Conservation (phyloP, 768 basidiomycete genomes). For the Suillus spraguei region DNA sequence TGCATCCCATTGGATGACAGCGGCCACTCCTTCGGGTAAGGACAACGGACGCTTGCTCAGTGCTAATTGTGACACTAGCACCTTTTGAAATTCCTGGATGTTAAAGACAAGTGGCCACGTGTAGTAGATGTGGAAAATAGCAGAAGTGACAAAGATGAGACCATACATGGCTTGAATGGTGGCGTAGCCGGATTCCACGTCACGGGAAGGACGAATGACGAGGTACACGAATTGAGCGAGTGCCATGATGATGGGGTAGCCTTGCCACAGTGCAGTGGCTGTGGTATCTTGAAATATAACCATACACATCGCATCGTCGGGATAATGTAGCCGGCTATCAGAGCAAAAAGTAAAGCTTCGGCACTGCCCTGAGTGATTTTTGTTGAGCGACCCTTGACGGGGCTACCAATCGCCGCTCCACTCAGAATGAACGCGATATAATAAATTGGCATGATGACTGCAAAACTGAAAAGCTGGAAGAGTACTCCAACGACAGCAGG, state of each 20-base stretch:
- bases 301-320: conserved; percentile 48
- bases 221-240: conserved; percentile 43
- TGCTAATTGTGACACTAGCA: conserved; percentile 20
- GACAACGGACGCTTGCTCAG: conserved; percentile 4
- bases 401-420: conserved; percentile 25
- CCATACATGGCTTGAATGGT: conserved; percentile 23
- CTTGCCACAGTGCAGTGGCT: conserved; percentile 57
- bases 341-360: conserved; percentile 53
- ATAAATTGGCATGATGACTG: conserved; percentile 48
- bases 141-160: conserved; percentile 21
- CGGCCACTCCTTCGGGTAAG: conserved; percentile 21
- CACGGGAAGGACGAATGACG: conserved; percentile 33
- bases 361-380: conserved; percentile 47
- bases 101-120: conserved; percentile 19
- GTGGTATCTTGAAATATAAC: conserved; percentile 41
- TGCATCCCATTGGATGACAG: conserved; percentile 57
- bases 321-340: conserved; percentile 46
- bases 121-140: conserved; percentile 31
- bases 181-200: conserved; percentile 21
- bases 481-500: conserved; percentile 45
- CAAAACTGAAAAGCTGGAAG: conserved; percentile 45
- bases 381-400: conserved; percentile 19
- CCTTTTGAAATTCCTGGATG: conserved; percentile 5
- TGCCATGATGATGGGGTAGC: conserved; percentile 50
- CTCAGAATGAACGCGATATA: conserved; percentile 48